Evolutionary conservation across 352 stramenopile species (phyloP).

Genomic region (Globisporangium spiculum): DNA sequence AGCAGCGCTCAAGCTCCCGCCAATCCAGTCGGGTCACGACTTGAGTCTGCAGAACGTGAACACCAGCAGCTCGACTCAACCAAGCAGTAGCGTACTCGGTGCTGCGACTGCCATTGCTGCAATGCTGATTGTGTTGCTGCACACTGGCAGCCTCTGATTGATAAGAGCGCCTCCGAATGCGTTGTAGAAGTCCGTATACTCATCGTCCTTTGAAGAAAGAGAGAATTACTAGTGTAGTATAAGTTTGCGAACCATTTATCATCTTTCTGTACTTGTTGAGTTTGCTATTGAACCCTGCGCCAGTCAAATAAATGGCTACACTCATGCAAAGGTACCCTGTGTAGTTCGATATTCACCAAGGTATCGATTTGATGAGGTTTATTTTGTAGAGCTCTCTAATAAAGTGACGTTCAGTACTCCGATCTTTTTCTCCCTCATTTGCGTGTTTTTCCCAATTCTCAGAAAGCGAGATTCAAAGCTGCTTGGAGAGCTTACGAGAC

Average conservation of each 20-base stretch:
- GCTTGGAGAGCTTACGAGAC: not conserved
- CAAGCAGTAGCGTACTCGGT: not conserved
- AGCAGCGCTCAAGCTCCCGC: not conserved
- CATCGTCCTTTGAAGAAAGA: not conserved
- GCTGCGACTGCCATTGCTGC: not conserved
- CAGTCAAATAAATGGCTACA: not conserved
- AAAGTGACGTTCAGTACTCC: not conserved
- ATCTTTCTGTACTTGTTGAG: not conserved
- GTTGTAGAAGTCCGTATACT: not conserved
- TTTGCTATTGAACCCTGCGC: not conserved
- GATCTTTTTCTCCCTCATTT: constrained; percentile 11
- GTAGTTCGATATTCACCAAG: not conserved
- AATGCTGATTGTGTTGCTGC: not conserved
- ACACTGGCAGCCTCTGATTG: not conserved
- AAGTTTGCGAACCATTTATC: not conserved
- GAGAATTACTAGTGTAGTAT: not conserved
- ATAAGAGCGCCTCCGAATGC: not conserved
- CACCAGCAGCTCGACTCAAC: not conserved
- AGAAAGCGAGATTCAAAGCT: not conserved
- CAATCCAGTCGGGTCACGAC: not conserved
- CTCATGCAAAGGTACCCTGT: not conserved
- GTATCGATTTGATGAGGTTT: not conserved
- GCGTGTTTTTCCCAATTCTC: not conserved
- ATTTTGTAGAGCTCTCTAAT: not conserved
- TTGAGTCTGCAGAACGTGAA: not conserved